Evolutionary conservation across 2,329 filamentous ascomycete species (phyloP).

Genomic region (Geosmithia morbida): DNA sequence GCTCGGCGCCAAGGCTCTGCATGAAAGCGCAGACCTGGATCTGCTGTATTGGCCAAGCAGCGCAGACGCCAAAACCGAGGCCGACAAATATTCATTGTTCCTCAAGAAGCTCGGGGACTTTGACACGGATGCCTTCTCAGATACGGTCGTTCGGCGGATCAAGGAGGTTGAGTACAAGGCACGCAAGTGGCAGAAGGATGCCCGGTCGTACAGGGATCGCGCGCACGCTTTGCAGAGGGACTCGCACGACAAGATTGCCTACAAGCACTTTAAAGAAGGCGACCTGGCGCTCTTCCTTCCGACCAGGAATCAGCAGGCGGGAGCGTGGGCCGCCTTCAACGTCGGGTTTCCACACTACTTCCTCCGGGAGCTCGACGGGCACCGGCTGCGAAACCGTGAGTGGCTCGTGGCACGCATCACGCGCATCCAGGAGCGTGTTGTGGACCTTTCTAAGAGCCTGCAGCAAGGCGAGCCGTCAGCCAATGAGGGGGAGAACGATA

Average conservation of each 20-base stretch:
- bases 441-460: constrained; percentile 75
- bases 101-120: constrained; percentile 62
- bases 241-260: constrained; percentile 90
- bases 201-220: constrained; percentile 74
- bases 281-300: constrained; percentile 90
- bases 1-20: constrained; percentile 35
- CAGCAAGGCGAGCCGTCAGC: constrained; percentile 36
- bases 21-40: constrained; percentile 53
- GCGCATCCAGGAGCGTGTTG: constrained; percentile 82
- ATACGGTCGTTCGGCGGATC: constrained; percentile 75
- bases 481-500: constrained; percentile 68
- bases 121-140: constrained; percentile 70
- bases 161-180: constrained; percentile 90
- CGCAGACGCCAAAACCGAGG: constrained; percentile 49
- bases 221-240: constrained; percentile 70
- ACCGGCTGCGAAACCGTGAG: constrained; percentile 71
- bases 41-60: constrained; percentile 74
- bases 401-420: constrained; percentile 95
- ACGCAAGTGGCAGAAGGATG: constrained; percentile 85
- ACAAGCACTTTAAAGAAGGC: constrained; percentile 89
- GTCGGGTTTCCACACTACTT: constrained; percentile 96
- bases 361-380: constrained; percentile 78
- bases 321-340: constrained; percentile 97
- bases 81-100: constrained; percentile 60
- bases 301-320: constrained; percentile 83